Evolutionary conservation across 2,329 filamentous ascomycete species (phyloP), one percentile per base, ranked within the genome.

Genomic region (Pestalotiopsis sp.): DNA sequence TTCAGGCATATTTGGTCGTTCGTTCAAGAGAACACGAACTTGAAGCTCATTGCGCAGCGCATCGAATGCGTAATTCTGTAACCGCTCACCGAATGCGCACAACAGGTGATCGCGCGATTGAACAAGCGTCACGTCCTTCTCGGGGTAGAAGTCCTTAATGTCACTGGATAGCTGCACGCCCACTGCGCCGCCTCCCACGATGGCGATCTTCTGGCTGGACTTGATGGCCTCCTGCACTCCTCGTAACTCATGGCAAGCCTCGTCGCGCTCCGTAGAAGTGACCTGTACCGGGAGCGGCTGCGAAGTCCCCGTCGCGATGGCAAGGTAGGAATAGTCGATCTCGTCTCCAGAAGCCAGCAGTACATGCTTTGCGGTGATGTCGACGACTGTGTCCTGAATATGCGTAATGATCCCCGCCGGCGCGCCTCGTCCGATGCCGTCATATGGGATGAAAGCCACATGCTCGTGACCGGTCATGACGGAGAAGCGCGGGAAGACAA

Each of bases 381-480:
- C 59, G 36, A 62, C 11, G 3, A 36, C 59, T n/a, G 4, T 39
- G 17, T 13, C 59, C 17, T 62, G 36, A 12, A 62, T 23, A 2
- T 36, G 31, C 3, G 59, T 62, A 27, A 38, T 9, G 1, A 62
- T 62, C 17, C 59, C 59, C 5, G 25, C 17, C 0, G 81, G 79
- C 1, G 73, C 76, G 0, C 64, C 67, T 1, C 64, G 69, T 3
- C 76, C 69, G 3, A 79, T 70, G 5, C 74, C 72, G 14, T 76
- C 72, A 70, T 86, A 87, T 0, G 86, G 85, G 25, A 87, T 83
- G 64, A 87, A 87, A 0, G 83, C 84, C 61, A 81, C 81, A 36
- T 83, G 73, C 65, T 86, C 84, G 49, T 82, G 78, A 2, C 78
- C 81, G 2, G 73, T 69, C 0, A 85, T 72, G 4, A 86, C 82